Percentiles rank a stretch among this genome's conserved stretches.
These are phyloP conservation scores for Botrytis medusae DNA, from an alignment of 2,329 filamentous ascomycete species.

Conservation along the genomic window DNA sequence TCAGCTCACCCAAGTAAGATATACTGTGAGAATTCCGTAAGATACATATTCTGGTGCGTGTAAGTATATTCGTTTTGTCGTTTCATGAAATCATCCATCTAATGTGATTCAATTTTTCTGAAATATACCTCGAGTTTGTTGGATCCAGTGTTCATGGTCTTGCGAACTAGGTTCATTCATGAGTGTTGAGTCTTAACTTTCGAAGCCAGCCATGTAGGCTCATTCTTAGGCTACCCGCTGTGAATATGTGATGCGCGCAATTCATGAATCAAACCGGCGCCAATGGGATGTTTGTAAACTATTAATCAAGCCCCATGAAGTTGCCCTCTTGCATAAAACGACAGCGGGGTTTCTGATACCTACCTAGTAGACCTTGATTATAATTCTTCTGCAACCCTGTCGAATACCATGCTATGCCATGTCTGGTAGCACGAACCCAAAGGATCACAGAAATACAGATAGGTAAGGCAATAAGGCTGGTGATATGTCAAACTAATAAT, in stretches of 20 bases:
- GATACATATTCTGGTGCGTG: not conserved
- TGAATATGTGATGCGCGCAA: conserved; percentile 6
- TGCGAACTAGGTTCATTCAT: not conserved
- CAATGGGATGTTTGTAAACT: conserved; percentile 2
- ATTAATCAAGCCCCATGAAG: not conserved
- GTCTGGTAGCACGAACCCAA: conserved; percentile 1
- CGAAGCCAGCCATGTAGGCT: not conserved
- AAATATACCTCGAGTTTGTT: not conserved
- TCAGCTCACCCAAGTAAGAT: conserved; percentile 10
- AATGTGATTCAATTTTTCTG: not conserved
- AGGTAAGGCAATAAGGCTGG: not conserved
- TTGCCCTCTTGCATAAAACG: not conserved
- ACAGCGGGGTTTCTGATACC: conserved; percentile 9
- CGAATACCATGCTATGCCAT: not conserved
- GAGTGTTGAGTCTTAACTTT: not conserved
- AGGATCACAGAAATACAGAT: not conserved
- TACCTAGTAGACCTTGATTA: not conserved
- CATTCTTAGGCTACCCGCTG: not conserved
- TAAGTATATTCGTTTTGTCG: not conserved
- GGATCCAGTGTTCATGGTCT: not conserved
- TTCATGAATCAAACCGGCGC: not conserved
- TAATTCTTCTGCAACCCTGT: conserved; percentile 13
- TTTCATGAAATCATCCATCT: not conserved
- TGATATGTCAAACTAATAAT: not conserved
- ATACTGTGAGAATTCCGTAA: not conserved